These are phyloP conservation scores for Mycena sp. DNA, from an alignment of 1,284 basidiomycete species.

Conservation along the genomic window DNA sequence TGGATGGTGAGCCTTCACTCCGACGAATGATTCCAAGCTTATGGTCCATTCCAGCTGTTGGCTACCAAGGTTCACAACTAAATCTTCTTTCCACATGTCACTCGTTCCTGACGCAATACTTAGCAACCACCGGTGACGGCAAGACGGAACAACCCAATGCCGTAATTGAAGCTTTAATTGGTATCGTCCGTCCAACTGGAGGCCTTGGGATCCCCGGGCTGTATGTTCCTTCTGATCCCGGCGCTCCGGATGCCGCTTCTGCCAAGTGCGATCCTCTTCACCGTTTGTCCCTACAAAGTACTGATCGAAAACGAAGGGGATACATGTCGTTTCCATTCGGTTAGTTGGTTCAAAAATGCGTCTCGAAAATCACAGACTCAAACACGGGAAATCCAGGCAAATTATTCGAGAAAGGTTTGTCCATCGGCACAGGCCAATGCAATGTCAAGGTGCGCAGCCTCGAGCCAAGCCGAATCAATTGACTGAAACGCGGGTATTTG, in stretches of 20 bases:
- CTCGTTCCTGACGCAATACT: background rate
- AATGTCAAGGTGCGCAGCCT: slow-evolving; percentile 55
- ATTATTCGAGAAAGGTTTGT: slow-evolving; percentile 62
- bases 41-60: slow-evolving; percentile 47
- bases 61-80: slow-evolving; percentile 48
- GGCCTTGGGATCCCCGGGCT: slow-evolving; percentile 63
- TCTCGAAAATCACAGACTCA: background rate
- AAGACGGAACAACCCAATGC: slow-evolving; percentile 63
- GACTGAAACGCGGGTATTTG: background rate
- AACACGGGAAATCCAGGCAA: slow-evolving; percentile 41
- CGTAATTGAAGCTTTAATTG: slow-evolving; percentile 58
- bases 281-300: background rate
- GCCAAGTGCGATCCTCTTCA: slow-evolving; percentile 48
- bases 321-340: slow-evolving; percentile 63
- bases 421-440: slow-evolving; percentile 61
- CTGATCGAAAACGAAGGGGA: slow-evolving; percentile 41
- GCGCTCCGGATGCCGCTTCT: slow-evolving; percentile 58
- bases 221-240: slow-evolving; percentile 61
- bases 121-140: slow-evolving; percentile 56
- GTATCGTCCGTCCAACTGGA: slow-evolving; percentile 60
- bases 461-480: background rate
- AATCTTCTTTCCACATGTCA: background rate
- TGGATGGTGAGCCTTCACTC: slow-evolving; percentile 52
- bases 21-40: background rate
- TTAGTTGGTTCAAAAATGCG: slow-evolving; percentile 23